Evolutionary conservation across 177 flowering plant genomes (phyloP), one percentile per base, ranked within the genome.

Genomic region (Vitis hybrid): DNA sequence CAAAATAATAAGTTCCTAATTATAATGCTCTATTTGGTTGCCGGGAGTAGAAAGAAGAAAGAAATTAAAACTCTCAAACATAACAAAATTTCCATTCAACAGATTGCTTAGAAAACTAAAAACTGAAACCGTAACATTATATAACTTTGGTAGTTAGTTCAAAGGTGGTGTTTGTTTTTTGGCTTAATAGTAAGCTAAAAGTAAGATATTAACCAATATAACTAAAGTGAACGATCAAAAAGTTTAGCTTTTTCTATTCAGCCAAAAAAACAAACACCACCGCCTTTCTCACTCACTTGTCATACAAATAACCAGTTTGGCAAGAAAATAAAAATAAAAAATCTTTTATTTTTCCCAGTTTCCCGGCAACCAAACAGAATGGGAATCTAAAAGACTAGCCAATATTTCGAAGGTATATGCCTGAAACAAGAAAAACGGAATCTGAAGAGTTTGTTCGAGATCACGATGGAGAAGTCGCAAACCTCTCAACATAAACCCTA

Each of bases 401-500:
- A 39, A 56, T 49, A 9, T 50, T 29, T 16, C 26, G 58, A 16
- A 48, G 48, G 62, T 73, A 33, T 33, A 33, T 73, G 63, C 98
- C 91, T 86, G 92, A 64, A 92, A 86, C 73, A 94, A 72, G 78
- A 86, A 88, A 64, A 91, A 90, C 0, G 97, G 97, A 33, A 91
- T 86, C 39, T 81, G 76, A n/a, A 86, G 73, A 19, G 80, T 77
- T 21, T 84, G 72, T 33, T 77, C 75, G 19, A 92, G 73, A 52
- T 69, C 68, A 11, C 19, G 39, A n/a, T 85, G 83, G 26, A 95
- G 83, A 52, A 81, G 86, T 29, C 81, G 75, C 75, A 95, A 77
- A 8, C 99, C 99, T 70, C 89, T 82, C 65, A 93, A 70, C 98
- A 95, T 91, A 62, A 95, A 95, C 78, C 99, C 98, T 33, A 90